Base-by-base conservation (phyloP, 2,329 filamentous ascomycete genomes). In the Thyridium curvatum region DNA sequence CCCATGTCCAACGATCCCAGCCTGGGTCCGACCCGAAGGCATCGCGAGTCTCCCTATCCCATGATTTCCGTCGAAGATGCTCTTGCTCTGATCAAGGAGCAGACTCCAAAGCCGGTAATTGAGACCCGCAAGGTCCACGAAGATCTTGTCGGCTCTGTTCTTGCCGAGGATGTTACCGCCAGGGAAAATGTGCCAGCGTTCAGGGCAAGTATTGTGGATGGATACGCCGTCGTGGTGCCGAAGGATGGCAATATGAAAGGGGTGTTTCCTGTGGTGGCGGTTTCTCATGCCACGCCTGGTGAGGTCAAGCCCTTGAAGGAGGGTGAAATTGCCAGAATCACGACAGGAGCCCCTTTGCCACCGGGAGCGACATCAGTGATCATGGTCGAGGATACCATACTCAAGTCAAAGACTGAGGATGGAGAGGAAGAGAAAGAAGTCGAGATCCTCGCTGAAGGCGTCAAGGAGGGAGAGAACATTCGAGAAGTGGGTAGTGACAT, bases 201-300 rank as follows among this genome's bases (percentile, higher is more conserved):
- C 63, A 74, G 89, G 42, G 93, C 93, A 14, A 97, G 91, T 55
- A 97, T 96, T 31, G 93, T 98, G 1, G 93, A 98, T 59, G 93
- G 93, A 1, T 98, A 98, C 55, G 93, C 93, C 3, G 77, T 94
- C 1, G 79, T 90, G 30, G 82, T 79, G 6, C 72, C 74, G 38
- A 64, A 66, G 21, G 69, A 78, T 31, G 78, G 74, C 1, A 78
- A 74, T 35, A 75, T 86, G 35, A 86, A 84, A 51, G 90, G 91
- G 0, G 65, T 82, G 1, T 97, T 93, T 54, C 89, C 91, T 1
- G 91, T 98, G 12, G 81, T 84, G 1, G 83, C 86, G 1, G 73
- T 97, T 12, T 94, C 89, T 0, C 89, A 96, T 56, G 93, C 93
- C 10, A 77, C 87, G 13, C 79, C 88, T 0, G 77, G 82, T 1